Evolutionary conservation across 192 early-diverging fungal genomes (phyloP).

Genomic region (Linnemannia schmuckeri): DNA sequence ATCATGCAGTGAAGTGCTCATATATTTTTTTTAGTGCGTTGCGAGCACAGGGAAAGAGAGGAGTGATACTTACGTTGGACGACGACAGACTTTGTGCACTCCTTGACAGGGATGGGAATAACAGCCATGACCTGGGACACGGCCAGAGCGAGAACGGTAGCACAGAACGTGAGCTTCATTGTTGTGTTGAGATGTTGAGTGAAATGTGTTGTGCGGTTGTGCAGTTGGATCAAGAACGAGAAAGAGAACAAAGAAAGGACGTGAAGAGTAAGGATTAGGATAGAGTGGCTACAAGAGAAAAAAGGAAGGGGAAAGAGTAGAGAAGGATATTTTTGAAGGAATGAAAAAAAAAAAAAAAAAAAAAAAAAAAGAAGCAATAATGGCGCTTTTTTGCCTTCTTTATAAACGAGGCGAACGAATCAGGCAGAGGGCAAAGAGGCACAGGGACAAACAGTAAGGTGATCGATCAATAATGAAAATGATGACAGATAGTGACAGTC

Average conservation of each 20-base stretch:
- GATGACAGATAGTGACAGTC: no score
- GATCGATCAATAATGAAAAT: no score
- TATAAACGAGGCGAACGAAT: no score
- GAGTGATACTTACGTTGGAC: constrained; percentile 2
- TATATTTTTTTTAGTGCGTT: neutral
- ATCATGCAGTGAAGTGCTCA: neutral
- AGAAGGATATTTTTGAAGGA: neutral
- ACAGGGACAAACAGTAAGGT: neutral
- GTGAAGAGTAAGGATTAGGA: neutral
- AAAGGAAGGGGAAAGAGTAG: neutral
- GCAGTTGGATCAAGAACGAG: neutral
- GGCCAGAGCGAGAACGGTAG: constrained; percentile 4
- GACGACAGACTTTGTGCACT: constrained; percentile 17
- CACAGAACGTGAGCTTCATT: constrained; percentile 17
- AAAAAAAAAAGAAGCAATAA: neutral
- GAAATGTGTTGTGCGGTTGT: neutral
- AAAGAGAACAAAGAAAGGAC: neutral
- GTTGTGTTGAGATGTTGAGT: neutral
- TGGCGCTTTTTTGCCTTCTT: neutral
- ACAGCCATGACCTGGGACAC: constrained; percentile 16
- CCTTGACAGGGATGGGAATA: constrained; percentile 9
- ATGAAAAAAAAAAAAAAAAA: neutral
- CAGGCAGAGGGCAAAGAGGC: no score
- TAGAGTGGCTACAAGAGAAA: neutral
- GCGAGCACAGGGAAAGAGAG: neutral